Evolutionary conservation across 176 grass and related monocot genomes (phyloP), one percentile per base, ranked within the genome.

Genomic region (Juncus inflexus): DNA sequence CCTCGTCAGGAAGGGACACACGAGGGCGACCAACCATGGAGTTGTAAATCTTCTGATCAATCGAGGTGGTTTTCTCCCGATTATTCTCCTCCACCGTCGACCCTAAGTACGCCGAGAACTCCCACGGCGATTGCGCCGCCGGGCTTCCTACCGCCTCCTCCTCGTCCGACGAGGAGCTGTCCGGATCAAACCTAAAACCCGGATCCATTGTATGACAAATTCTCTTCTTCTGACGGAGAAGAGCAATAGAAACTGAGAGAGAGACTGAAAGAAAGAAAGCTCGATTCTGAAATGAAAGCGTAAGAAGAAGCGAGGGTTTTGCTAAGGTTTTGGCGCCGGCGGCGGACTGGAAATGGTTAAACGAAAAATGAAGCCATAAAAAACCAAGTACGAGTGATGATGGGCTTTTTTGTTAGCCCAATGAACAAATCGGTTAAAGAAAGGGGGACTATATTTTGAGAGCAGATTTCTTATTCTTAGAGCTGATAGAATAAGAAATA

Each of bases 31-130:
- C 79, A 7, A 49, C 36, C 37, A 85, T 79, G 12, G 74, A 79
- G 50, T 52, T 74, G 5, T 79, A 79, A 66, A 97, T 97, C 85
- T 89, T 97, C 37, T 81, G 76, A 66, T 91, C 88, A 11, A 97
- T 53, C 35, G 87, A 89, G 59, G 87, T 91, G 37, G 81, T 91
- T 16, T 52, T 73, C 53, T 83, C 74, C 4, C 68, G 74, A 35
- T 66, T 69, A 55, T 86, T 69, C 75, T 97, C 92, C 61, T 77
- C 87, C 62, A 81, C 77, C 51, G 90, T 79, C 15, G 92, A 86
- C 49, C 81, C 80, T 60, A 83, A 62, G 80, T 86, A 97, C 0
- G 82, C 74, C 9, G 82, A 67, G 72, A 91, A 97, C 63, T 97
- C 87, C 94, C 88, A 91, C 6, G 85, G 82, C 7, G 87, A 97